Conservation (phyloP, 805 yeast genomes). For the Pichia kluyveri region DNA sequence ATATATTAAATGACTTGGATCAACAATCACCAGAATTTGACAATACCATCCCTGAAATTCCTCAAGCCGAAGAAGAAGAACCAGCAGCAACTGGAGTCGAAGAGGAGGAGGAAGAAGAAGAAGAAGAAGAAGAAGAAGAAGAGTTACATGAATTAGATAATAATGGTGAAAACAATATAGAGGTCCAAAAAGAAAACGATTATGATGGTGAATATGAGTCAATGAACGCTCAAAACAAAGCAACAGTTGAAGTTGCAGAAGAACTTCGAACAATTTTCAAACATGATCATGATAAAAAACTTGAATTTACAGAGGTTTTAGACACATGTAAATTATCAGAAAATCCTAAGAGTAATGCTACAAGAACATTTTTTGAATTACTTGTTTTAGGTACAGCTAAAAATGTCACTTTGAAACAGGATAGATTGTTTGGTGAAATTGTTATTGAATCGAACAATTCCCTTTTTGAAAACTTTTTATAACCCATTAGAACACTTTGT, state of each 20-base stretch:
- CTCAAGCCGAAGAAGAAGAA: too few relatives aligned
- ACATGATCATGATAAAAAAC: neutral
- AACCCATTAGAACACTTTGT: neutral
- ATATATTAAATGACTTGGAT: too few relatives aligned
- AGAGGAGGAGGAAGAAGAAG: neutral
- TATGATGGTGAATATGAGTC: conserved; percentile 15
- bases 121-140: neutral
- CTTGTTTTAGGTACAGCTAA: conserved; percentile 74
- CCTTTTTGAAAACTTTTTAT: conserved; percentile 14
- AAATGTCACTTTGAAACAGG: conserved; percentile 56
- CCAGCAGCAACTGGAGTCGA: neutral
- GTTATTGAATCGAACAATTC: conserved; percentile 25
- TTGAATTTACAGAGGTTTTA: conserved; percentile 9
- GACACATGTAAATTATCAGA: conserved; percentile 27
- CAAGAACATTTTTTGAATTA: conserved; percentile 71
- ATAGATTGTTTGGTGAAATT: conserved; percentile 51
- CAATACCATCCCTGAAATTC: too few relatives aligned
- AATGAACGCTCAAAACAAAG: conserved; percentile 27
- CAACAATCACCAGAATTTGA: too few relatives aligned
- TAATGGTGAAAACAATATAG: too few relatives aligned
- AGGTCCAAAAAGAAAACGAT: conserved; percentile 4
- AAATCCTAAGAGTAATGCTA: conserved; percentile 47
- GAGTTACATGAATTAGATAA: neutral
- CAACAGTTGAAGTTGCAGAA: conserved; percentile 47
- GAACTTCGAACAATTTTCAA: conserved; percentile 26